Evolutionary conservation across 1,139 yeast genomes (phyloP).

Genomic region (Wickerhamiella infanticola): DNA sequence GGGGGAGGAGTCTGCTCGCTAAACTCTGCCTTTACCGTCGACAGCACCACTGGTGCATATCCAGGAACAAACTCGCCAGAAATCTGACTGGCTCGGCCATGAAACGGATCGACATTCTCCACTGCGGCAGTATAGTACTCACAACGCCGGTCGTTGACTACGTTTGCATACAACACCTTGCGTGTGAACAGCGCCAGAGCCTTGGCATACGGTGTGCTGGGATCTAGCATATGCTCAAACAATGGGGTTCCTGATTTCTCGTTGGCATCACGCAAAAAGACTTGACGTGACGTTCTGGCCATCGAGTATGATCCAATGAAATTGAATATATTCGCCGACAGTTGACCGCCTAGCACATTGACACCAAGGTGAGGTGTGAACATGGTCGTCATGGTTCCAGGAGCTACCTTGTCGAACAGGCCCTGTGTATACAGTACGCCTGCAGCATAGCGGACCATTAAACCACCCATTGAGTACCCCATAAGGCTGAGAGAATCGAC

Average conservation of each 20-base stretch:
- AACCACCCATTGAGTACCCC: slow-evolving; percentile 77
- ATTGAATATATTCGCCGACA: slow-evolving; percentile 38
- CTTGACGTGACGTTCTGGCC: slow-evolving; percentile 57
- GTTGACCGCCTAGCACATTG: slow-evolving; percentile 41
- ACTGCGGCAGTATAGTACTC: slow-evolving; percentile 74
- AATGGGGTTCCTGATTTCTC: slow-evolving; percentile 30
- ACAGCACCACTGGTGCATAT: slow-evolving; percentile 41
- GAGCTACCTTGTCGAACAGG: slow-evolving; percentile 31
- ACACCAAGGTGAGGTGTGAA: slow-evolving; percentile 79
- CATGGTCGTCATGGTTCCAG: slow-evolving; percentile 43
- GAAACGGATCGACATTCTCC: slow-evolving; percentile 45
- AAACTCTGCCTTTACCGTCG: slow-evolving; percentile 22
- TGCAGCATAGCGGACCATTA: slow-evolving; percentile 59
- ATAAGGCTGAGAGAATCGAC: slow-evolving; percentile 39
- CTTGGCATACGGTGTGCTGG: slow-evolving; percentile 41
- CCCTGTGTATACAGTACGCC: slow-evolving; percentile 47
- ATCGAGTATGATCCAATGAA: slow-evolving; percentile 42
- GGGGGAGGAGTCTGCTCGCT: slow-evolving; percentile 3
- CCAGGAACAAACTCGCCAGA: slow-evolving; percentile 33
- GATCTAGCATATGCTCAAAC: slow-evolving; percentile 48
- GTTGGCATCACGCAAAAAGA: slow-evolving; percentile 43
- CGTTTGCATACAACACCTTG: slow-evolving; percentile 51
- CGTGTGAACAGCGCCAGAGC: slow-evolving; percentile 39
- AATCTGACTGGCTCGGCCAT: slow-evolving; percentile 23
- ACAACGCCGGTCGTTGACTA: slow-evolving; percentile 63